Evolutionary conservation across 371 early-diverging fungal species (phyloP).

Genomic region (Dichotomocladium elegans): DNA sequence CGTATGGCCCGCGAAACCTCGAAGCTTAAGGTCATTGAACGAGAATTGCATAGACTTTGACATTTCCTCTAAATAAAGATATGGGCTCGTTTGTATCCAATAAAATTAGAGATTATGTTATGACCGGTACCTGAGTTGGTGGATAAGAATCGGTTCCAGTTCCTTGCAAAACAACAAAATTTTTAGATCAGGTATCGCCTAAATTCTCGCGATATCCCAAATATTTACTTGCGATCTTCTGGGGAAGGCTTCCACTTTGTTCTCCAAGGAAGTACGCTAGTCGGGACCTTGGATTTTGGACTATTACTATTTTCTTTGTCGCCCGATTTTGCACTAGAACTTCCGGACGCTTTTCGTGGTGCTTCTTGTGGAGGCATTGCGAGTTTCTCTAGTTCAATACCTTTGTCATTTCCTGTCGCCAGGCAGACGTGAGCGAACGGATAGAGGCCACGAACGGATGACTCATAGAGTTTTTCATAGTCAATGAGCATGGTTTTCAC

Average conservation of each 20-base stretch:
- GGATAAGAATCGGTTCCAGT: slow-evolving; percentile 65
- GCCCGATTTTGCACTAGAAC: neutral
- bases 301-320: too few relatives aligned
- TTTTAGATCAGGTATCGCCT: too few relatives aligned
- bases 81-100: too few relatives aligned
- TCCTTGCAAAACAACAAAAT: slow-evolving; percentile 23
- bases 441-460: slow-evolving; percentile 20
- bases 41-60: slow-evolving; percentile 68
- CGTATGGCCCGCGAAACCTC: slow-evolving; percentile 60
- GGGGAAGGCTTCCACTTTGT: slow-evolving; percentile 49
- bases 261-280: slow-evolving; percentile 48
- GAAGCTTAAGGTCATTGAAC: slow-evolving; percentile 61
- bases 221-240: slow-evolving; percentile 47
- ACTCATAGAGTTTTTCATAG: slow-evolving; percentile 19
- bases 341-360: neutral
- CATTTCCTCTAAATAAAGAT: slow-evolving; percentile 57
- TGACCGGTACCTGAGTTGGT: slow-evolving; percentile 51
- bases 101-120: too few relatives aligned
- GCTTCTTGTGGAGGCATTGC: neutral
- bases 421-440: slow-evolving; percentile 3
- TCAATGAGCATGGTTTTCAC: slow-evolving; percentile 6
- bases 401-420: slow-evolving; percentile 4
- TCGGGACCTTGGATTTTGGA: slow-evolving; percentile 32
- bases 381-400: neutral
- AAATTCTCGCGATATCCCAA: too few relatives aligned